phyloP scores from a whole-genome alignment of 345 rosid species.

The Cardamine occulta region DNA sequence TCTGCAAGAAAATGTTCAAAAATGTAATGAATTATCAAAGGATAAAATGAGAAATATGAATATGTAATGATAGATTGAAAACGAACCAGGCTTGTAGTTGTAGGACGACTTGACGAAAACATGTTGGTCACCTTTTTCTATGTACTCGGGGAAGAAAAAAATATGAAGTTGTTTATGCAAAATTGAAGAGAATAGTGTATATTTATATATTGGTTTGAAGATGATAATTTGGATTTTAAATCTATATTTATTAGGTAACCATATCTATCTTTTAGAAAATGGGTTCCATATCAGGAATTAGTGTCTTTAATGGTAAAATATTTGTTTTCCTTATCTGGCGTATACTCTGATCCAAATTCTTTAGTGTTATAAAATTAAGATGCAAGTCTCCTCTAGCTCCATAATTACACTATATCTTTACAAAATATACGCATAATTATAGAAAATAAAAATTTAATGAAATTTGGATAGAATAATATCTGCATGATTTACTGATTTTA shows the following conservation, averaged over 20 bases:
- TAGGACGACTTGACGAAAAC: conserved; percentile 28
- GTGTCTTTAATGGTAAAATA: conserved; percentile 25
- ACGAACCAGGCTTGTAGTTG: conserved; percentile 38
- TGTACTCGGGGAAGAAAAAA: neutral
- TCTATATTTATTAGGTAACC: conserved; percentile 4
- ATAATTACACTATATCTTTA: conserved; percentile 20
- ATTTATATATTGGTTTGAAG: conserved; percentile 28
- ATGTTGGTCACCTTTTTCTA: conserved; percentile 12
- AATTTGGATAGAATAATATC: neutral
- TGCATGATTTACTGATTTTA: neutral
- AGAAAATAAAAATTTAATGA: neutral
- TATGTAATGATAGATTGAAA: conserved; percentile 21
- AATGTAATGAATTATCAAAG: neutral
- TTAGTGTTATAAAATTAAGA: conserved; percentile 8
- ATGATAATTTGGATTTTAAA: conserved; percentile 7
- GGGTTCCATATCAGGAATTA: neutral
- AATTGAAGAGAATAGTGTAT: conserved; percentile 26
- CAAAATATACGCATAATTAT: conserved; percentile 12
- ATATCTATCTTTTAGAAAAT: conserved; percentile 2
- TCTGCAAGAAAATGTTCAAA: conserved; percentile 23
- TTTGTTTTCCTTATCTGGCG: conserved; percentile 9
- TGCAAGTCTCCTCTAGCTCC: conserved; percentile 9
- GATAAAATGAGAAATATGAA: neutral
- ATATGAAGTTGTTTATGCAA: neutral
- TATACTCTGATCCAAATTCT: conserved; percentile 15